Conservation (phyloP, 192 early-diverging fungal species). For the Coemansia sp. region DNA sequence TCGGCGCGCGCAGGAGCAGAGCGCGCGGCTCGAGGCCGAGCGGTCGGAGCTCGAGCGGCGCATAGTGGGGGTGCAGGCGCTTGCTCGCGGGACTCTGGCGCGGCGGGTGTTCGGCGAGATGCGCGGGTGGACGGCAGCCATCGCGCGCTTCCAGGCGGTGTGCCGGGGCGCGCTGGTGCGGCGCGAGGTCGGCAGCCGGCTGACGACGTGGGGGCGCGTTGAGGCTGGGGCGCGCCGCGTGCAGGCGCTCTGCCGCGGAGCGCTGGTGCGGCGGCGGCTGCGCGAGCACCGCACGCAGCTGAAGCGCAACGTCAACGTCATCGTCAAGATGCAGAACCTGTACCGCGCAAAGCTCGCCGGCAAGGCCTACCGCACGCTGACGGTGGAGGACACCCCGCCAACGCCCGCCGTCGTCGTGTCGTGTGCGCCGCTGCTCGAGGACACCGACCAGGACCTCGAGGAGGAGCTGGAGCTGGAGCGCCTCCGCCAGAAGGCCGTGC, state of each 20-base stretch:
- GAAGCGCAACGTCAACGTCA: slow-evolving; percentile 64
- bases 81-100: slow-evolving; percentile 58
- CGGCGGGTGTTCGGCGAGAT: slow-evolving; percentile 57
- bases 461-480: slow-evolving; percentile 88
- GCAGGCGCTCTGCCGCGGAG: slow-evolving; percentile 70
- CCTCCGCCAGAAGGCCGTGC: slow-evolving; percentile 81
- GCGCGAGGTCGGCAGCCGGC: slow-evolving; percentile 32
- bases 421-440: slow-evolving; percentile 87
- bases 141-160: slow-evolving; percentile 49
- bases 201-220: slow-evolving; percentile 36
- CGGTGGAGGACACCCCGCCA: slow-evolving; percentile 75
- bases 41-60: slow-evolving; percentile 47
- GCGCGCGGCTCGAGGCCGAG: slow-evolving; percentile 36
- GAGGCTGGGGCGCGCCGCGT: slow-evolving; percentile 35
- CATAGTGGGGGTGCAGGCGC: slow-evolving; percentile 58
- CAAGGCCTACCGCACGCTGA: slow-evolving; percentile 70
- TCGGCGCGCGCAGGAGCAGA: slow-evolving; percentile 17
- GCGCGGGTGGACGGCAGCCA: slow-evolving; percentile 51
- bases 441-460: slow-evolving; percentile 90
- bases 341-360: slow-evolving; percentile 66
- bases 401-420: slow-evolving; percentile 75
- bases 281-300: slow-evolving; percentile 60
- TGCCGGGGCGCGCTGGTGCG: slow-evolving; percentile 50
- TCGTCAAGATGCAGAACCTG: slow-evolving; percentile 73
- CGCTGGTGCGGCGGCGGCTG: slow-evolving; percentile 62